These are phyloP conservation scores for Takakia lepidozioides DNA, from an alignment of 225 moss, liverwort and hornwort genomes.

Conservation along the genomic window DNA sequence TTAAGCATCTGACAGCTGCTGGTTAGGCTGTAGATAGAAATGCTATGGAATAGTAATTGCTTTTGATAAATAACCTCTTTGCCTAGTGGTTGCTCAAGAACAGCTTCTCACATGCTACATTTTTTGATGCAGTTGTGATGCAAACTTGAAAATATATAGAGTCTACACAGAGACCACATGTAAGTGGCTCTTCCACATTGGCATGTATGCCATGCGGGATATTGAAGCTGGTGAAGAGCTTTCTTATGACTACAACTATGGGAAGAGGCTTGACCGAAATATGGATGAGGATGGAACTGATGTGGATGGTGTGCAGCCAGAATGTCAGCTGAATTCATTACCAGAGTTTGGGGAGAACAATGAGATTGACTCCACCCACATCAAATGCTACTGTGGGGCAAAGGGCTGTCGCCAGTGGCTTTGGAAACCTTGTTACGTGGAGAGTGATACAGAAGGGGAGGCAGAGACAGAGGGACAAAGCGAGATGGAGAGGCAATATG, in stretches of 20 bases:
- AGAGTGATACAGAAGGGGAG: conserved; percentile 29
- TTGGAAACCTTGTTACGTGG: conserved; percentile 53
- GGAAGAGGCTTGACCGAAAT: conserved; percentile 28
- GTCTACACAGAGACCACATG: conserved; percentile 77
- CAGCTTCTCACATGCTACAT: too few species aligned
- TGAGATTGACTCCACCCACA: conserved; percentile 58
- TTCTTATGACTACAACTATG: conserved; percentile 90
- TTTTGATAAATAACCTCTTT: too few species aligned
- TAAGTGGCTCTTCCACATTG: conserved; percentile 71
- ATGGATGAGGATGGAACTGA: conserved; percentile 2
- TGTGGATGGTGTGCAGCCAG: conserved; percentile 6
- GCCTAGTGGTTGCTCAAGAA: too few species aligned
- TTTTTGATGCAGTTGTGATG: conserved; percentile 80
- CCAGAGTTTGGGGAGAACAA: conserved; percentile 21
- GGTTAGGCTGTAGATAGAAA: too few species aligned
- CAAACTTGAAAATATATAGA: conserved; percentile 85
- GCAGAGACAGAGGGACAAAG: not conserved
- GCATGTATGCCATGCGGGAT: conserved; percentile 90
- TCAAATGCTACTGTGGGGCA: conserved; percentile 76
- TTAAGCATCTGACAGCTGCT: too few species aligned
- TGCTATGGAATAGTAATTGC: too few species aligned
- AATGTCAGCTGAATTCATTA: too few species aligned
- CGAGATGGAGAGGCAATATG: too few species aligned
- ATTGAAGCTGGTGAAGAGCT: conserved; percentile 88
- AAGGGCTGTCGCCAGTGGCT: conserved; percentile 74